phyloP scores from a whole-genome alignment of 2,329 filamentous ascomycete species.

The Cucurbitaria berberidis region DNA sequence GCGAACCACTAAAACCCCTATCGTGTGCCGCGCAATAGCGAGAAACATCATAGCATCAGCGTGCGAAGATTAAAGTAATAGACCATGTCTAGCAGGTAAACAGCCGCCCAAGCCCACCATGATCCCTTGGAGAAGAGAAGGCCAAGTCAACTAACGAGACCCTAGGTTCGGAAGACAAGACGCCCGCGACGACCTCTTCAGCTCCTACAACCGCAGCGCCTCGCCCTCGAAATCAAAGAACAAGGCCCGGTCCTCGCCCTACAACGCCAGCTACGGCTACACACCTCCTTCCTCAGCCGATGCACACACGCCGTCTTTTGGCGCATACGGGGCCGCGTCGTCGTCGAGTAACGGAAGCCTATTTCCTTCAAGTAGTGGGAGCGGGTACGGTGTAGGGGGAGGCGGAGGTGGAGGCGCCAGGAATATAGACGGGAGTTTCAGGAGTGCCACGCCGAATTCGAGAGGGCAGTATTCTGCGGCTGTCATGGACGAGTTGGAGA shows the following conservation, averaged over 20 bases:
- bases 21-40: background rate
- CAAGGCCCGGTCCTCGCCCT: conserved; percentile 27
- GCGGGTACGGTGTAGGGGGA: conserved; percentile 7
- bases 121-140: background rate
- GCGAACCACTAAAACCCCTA: background rate
- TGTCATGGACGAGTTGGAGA: conserved; percentile 90
- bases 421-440: conserved; percentile 23
- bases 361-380: too few species aligned
- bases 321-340: conserved; percentile 42
- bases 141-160: background rate
- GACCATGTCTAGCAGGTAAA: conserved; percentile 34
- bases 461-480: conserved; percentile 93
- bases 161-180: conserved; percentile 36
- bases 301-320: conserved; percentile 29
- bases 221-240: conserved; percentile 47
- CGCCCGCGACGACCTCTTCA: conserved; percentile 49
- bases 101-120: background rate
- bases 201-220: conserved; percentile 46
- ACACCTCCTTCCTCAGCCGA: conserved; percentile 14
- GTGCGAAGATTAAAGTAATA: too few species aligned
- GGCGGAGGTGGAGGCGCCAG: background rate
- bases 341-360: conserved; percentile 5
- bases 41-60: too few species aligned
- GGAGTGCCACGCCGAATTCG: conserved; percentile 55
- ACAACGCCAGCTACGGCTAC: conserved; percentile 35